Evolutionary conservation across 1,139 yeast genomes (phyloP).

Genomic region (Geotrichum macrosporum): DNA sequence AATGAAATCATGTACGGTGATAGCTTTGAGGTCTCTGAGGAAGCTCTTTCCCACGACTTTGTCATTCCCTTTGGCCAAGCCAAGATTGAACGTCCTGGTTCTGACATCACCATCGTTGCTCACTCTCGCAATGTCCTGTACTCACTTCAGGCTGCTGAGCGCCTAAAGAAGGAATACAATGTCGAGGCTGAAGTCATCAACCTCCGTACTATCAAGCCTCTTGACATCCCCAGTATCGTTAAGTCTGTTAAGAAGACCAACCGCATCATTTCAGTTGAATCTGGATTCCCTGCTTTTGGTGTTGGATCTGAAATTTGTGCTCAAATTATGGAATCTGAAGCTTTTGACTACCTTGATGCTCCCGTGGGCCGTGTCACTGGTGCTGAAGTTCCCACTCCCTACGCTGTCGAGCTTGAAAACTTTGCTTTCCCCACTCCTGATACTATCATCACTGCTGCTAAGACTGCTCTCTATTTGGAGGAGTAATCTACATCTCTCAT

Average conservation of each 20-base stretch:
- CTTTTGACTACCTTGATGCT: constrained; percentile 96
- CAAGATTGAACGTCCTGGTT: constrained; percentile 88
- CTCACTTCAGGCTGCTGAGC: constrained; percentile 86
- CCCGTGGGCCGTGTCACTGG: constrained; percentile 99
- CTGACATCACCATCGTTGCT: constrained; percentile 82
- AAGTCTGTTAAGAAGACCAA: constrained; percentile 93
- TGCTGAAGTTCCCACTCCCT: constrained; percentile 99
- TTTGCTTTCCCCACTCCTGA: constrained; percentile 98
- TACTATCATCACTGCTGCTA: constrained; percentile 83
- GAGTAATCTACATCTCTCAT: no score
- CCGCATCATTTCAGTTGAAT: constrained; percentile 92
- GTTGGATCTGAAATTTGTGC: constrained; percentile 98
- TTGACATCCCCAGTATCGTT: constrained; percentile 82
- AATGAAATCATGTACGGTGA: constrained; percentile 95
- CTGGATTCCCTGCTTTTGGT: constrained; percentile 98
- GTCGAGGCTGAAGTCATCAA: constrained; percentile 91
- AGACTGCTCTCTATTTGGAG: constrained; percentile 76
- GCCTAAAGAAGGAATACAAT: constrained; percentile 75
- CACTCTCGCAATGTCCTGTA: constrained; percentile 87
- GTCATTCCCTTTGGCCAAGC: constrained; percentile 93
- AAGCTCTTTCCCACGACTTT: constrained; percentile 81
- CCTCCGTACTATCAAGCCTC: constrained; percentile 94
- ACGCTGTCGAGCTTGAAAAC: constrained; percentile 93
- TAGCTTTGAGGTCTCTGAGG: constrained; percentile 83
- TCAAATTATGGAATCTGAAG: constrained; percentile 97